Base-by-base conservation (phyloP, 139 green algal genomes). In the Asterochloris sp. region DNA sequence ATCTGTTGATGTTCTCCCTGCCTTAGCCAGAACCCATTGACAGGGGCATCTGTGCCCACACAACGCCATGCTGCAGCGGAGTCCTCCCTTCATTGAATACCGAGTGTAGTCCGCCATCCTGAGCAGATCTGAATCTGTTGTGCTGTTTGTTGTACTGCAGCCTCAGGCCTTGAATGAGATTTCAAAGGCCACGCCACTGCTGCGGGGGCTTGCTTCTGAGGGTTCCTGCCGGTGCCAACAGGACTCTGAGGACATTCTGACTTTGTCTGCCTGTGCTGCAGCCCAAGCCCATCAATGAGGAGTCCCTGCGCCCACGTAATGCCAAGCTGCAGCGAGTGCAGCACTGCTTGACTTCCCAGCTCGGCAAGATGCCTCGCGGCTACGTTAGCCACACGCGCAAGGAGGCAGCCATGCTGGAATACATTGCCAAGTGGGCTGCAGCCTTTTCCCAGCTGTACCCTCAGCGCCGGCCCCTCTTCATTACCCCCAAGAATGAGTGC, bases 401-500 rank as follows among this genome's bases (percentile, higher is more conserved):
- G 74, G 81, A 84, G 81, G 61, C 62, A 29, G 62, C 27, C 62
- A 84, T 84, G 71, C 73, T 84, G 29, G 74, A 84, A 14, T 80
- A 84, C 29, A 27, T 84, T 10, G 63, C 74, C 38, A n/a, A 47
- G 17, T 83, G 38, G 29, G 38, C 78, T 29, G 75, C 82, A 60
- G 86, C 85, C 27, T 97, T 95, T 80, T 83, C 89, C 73, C 89
- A 94, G 89, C 84, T 95, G 13, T 96, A 97, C 84, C 93, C 92
- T 26, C 79, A 85, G 26, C 79, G 94, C 68, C 88, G 91, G 13
- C 92, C 87, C 71, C 88, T 95, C 68, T 89, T 93, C 76, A 85
- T 97, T 11, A 78, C 79, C 16, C 92, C 94, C 0, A 79, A 83
- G 24, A 98, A 98, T 85, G 94, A 98, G 89, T 96, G 89, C 76